Conservation (phyloP, 139 green algal genomes). For the Chlamydomonas sp. region DNA sequence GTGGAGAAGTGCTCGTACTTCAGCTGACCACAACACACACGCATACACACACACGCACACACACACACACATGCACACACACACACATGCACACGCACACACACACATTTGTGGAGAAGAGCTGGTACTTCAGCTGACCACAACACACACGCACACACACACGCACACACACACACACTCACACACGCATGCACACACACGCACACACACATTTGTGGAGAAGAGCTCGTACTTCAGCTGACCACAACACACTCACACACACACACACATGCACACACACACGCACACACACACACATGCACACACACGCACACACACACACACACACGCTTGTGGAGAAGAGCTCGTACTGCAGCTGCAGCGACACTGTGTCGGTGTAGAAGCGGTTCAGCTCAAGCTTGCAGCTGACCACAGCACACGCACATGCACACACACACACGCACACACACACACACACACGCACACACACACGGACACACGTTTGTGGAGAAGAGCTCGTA, state of each 20-base stretch:
- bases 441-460: background rate
- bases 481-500: constrained; percentile 32
- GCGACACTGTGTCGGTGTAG: constrained; percentile 48
- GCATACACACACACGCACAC: background rate
- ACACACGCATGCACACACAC: background rate
- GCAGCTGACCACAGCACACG: background rate
- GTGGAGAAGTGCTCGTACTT: constrained; percentile 32
- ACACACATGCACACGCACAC: background rate
- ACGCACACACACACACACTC: background rate
- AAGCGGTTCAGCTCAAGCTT: constrained; percentile 54
- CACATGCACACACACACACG: background rate
- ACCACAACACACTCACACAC: background rate
- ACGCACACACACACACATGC: background rate
- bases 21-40: background rate
- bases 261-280: background rate
- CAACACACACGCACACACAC: background rate
- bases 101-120: constrained; percentile 19
- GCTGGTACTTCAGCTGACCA: constrained; percentile 37
- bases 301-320: background rate
- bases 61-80: background rate
- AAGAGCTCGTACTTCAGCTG: constrained; percentile 42
- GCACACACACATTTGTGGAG: constrained; percentile 6
- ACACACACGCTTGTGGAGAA: constrained; percentile 12
- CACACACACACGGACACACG: background rate
- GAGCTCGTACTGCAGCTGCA: constrained; percentile 46